These are phyloP conservation scores for Neobulgaria alba DNA, from an alignment of 2,329 filamentous ascomycete genomes.

Conservation along the genomic window DNA sequence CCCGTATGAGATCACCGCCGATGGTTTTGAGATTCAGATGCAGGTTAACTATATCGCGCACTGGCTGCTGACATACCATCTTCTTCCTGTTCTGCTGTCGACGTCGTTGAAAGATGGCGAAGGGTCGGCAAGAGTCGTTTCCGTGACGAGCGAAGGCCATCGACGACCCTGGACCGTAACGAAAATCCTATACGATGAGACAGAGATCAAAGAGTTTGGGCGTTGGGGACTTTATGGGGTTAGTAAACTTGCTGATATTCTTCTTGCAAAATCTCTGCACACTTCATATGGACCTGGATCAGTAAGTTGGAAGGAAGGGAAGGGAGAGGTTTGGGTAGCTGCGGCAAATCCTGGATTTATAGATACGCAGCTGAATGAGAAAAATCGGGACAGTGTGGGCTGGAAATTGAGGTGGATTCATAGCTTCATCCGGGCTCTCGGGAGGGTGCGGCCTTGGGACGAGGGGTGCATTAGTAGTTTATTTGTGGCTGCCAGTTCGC, in stretches of 20 bases:
- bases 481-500: constrained; percentile 12
- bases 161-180: constrained; percentile 2
- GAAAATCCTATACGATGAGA: constrained; percentile 7
- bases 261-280: constrained; percentile 13
- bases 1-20: constrained; percentile 23
- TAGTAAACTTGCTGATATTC: constrained; percentile 16
- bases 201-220: constrained; percentile 5
- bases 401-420: constrained; percentile 11
- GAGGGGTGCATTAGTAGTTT: constrained; percentile 11
- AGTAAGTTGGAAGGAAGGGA: constrained; percentile 11
- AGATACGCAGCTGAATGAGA: too few species aligned
- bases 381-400: constrained; percentile 5
- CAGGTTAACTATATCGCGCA: constrained; percentile 24
- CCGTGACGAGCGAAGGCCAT: constrained; percentile 14
- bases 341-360: too few species aligned
- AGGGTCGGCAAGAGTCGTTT: constrained; percentile 11
- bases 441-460: constrained; percentile 9
- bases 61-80: constrained; percentile 26
- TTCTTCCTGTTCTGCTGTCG: constrained; percentile 6
- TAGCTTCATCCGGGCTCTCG: constrained; percentile 4
- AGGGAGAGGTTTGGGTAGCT: too few species aligned
- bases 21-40: constrained; percentile 32
- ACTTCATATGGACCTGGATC: constrained; percentile 11
- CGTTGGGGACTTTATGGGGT: constrained; percentile 10
- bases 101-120: constrained; percentile 10